Evolutionary conservation across 1,284 basidiomycete genomes (phyloP), one percentile per base, ranked within the genome.

Genomic region (Cystobasidium sp.): DNA sequence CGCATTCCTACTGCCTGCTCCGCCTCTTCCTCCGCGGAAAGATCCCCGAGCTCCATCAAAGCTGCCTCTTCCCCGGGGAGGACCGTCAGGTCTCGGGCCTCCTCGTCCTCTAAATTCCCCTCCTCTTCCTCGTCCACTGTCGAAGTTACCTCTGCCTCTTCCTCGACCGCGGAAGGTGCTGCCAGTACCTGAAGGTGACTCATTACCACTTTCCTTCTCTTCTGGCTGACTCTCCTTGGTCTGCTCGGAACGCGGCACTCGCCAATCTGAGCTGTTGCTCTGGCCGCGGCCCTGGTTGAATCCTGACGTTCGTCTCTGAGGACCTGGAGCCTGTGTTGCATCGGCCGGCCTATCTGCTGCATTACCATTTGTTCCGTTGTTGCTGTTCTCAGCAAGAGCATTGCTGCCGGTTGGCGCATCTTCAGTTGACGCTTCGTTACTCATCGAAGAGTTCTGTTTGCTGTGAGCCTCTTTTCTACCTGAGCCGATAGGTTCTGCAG

Each of bases 211-310:
- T 41, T 31, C 56, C 31, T 31, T 31, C 31, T 31, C 31, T 31
- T 31, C 31, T 31, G 31, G 31, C 31, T 31, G 31, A 31, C n/a
- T 59, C 31, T 41, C 9, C 12, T n/a, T 59, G 56, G 18, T 59
- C 37, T 41, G 56, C 56, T 43, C 37, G 10, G 8, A 41, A 31
- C 16, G 14, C 18, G 6, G 18, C 56, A 43, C 56, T 59, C 56
- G 18, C 56, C 56, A 59, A n/a, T 41, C 31, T 59, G 56, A 41
- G 9, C 43, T 43, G 39, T 59, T n/a, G 16, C 56, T 41, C 14
- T 31, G 7, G 5, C 56, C 56, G 10, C 56, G 56, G 10, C 56
- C 56, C 43, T 59, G 56, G 20, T 59, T 39, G 56, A 59, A 59
- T 9, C 37, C 56, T 7, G 31, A 41, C 5, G 9, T 41, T 22